These are phyloP conservation scores for Colletotrichum sp. DNA, from an alignment of 2,329 filamentous ascomycete species.

Conservation along the genomic window DNA sequence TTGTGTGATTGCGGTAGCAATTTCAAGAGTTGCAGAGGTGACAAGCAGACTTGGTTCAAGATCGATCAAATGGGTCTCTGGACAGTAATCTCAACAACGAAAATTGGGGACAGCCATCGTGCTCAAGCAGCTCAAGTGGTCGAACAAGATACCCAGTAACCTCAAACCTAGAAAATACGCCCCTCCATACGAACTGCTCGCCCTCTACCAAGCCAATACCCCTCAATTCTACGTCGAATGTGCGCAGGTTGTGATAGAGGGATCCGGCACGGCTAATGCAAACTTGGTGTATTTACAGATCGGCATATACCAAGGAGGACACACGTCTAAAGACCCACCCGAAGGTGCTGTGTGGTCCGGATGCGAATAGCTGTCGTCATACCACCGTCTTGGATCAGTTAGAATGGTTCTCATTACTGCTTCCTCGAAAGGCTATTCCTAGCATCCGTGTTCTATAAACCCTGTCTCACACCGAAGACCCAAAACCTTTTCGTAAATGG, in stretches of 20 bases:
- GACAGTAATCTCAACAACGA: constrained; percentile 47
- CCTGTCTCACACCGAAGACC: background rate
- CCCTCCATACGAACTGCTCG: constrained; percentile 61
- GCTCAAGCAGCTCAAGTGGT: constrained; percentile 41
- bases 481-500: background rate
- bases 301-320: background rate
- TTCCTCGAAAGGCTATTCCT: background rate
- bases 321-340: background rate
- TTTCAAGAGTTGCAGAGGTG: constrained; percentile 56
- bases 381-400: background rate
- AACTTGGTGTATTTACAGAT: background rate
- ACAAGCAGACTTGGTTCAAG: constrained; percentile 62
- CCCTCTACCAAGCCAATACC: constrained; percentile 57
- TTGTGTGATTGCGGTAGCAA: constrained; percentile 51
- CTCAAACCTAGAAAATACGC: constrained; percentile 60
- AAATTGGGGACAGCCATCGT: constrained; percentile 53
- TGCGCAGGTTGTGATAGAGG: constrained; percentile 56
- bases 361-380: background rate
- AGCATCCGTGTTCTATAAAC: background rate
- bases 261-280: constrained; percentile 41
- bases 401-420: background rate
- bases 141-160: constrained; percentile 52
- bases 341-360: background rate
- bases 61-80: constrained; percentile 59
- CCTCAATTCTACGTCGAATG: constrained; percentile 63